Base-by-base conservation (phyloP, 2,329 filamentous ascomycete genomes). In the Scytalidium lignicola region DNA sequence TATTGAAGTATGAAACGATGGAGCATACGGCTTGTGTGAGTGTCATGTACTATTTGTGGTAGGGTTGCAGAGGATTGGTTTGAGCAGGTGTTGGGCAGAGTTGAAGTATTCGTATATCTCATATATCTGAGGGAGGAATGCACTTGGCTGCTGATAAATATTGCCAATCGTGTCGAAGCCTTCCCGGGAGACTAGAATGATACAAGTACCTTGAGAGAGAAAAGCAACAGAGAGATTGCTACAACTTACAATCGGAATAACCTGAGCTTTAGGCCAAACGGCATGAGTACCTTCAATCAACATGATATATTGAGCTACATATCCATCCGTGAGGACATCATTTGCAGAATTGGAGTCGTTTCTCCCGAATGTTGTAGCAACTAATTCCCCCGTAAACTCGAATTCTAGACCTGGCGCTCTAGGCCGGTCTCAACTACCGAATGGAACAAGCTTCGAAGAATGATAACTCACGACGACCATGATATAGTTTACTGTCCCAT, bases 1-100 rank as follows among this genome's bases (percentile, higher is more conserved):
- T 82, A 57, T 82, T 78, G 65, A 84, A 83, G 55, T 80, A 80
- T 57, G 81, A 74, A 23, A 83, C 76, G 47, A 83, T 60, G 60
- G 61, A 3, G 43, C 44, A 32, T 58, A 59, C 12, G 60, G 58
- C 19, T 51, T 60, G 47, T 66, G 54, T 1, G 64, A 62, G 2
- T 49, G 59, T 20, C 59, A 65, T 1, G 63, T 70, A 19, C 59
- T 66, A 46, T 71, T 70, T 17, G 62, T 70, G 22, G 65, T 61
- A 10, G 63, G 70, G 49, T 74, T 66, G 61, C 69, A 74, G 9
- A 67, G 60, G 8, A 62, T 52, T 0, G 71, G 70, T 21, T 67
- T 65, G 3, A 56, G 57, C 18, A 75, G 64, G 52, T 74, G 75
- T 15, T 61, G 56, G 2, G 63, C 58, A n/a, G 68, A 69, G 59